Conservation (phyloP, 2,329 filamentous ascomycete species). For the Fusarium longipes region DNA sequence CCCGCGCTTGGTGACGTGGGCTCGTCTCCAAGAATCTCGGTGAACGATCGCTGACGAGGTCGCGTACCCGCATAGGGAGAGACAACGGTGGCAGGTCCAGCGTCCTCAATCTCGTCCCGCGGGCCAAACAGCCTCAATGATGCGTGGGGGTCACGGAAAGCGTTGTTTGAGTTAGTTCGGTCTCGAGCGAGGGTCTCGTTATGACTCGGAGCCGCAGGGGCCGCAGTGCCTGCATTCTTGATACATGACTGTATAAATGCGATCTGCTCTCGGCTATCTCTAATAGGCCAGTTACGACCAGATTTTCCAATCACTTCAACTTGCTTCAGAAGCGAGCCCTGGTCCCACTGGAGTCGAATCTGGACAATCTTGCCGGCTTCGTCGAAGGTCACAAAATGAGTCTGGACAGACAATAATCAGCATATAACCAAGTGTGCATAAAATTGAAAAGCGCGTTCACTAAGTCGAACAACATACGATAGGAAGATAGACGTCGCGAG, state of each 20-base stretch:
- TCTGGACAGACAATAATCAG: conserved; percentile 59
- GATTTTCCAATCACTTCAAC: conserved; percentile 92
- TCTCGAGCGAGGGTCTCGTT: conserved; percentile 57
- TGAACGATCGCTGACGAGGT: conserved; percentile 74
- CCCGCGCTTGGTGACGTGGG: conserved; percentile 59
- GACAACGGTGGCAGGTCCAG: conserved; percentile 61
- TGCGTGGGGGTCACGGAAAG: conserved; percentile 72
- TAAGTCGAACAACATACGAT: conserved; percentile 70
- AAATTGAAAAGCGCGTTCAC: not conserved
- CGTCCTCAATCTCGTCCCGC: conserved; percentile 69
- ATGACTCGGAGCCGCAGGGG: conserved; percentile 49
- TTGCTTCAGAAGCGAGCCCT: conserved; percentile 90
- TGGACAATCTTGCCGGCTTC: conserved; percentile 80
- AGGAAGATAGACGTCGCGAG: conserved; percentile 81
- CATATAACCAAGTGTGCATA: not conserved
- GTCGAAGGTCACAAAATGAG: conserved; percentile 90
- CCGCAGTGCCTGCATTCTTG: conserved; percentile 58
- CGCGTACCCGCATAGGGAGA: conserved; percentile 69
- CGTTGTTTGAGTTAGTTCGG: conserved; percentile 65
- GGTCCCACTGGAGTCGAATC: conserved; percentile 94
- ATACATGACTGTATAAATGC: conserved; percentile 76
- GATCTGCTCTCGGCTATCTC: conserved; percentile 85
- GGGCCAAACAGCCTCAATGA: conserved; percentile 80
- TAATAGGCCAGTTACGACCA: conserved; percentile 94
- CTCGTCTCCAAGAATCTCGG: conserved; percentile 75